phyloP scores from a whole-genome alignment of 768 basidiomycete species.

The Pisolithus sp. region DNA sequence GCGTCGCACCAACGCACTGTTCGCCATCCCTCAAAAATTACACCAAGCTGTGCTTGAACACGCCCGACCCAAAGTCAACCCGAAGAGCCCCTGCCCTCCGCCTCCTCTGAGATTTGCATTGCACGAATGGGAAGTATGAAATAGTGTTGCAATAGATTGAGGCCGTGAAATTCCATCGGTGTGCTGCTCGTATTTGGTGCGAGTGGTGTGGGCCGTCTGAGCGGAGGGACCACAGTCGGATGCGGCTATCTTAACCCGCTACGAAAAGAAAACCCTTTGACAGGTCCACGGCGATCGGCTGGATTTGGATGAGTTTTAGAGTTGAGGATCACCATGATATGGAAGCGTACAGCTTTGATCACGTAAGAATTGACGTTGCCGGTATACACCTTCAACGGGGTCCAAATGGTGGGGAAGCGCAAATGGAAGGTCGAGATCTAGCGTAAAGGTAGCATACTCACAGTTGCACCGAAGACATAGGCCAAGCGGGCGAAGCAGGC shows the following conservation, averaged over 20 bases:
- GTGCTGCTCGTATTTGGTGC: constrained; percentile 5
- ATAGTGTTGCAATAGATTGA: constrained; percentile 21
- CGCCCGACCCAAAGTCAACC: constrained; percentile 39
- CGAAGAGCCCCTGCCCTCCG: constrained; percentile 41
- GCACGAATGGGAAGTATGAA: constrained; percentile 37
- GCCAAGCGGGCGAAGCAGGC: background rate
- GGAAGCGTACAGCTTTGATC: constrained; percentile 41
- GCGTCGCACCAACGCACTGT: background rate
- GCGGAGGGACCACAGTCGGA: constrained; percentile 65
- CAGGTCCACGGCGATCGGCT: constrained; percentile 62
- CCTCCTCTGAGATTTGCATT: constrained; percentile 45
- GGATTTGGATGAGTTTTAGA: constrained; percentile 3
- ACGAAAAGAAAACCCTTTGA: constrained; percentile 56
- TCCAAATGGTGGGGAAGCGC: constrained; percentile 40
- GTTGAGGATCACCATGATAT: background rate
- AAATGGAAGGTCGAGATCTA: constrained; percentile 61
- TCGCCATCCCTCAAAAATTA: background rate
- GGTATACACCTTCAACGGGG: constrained; percentile 41
- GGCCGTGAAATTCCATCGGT: constrained; percentile 13
- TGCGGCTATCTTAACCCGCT: constrained; percentile 56
- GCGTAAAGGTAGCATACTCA: background rate
- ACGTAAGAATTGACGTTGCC: constrained; percentile 57
- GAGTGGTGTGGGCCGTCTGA: constrained; percentile 36
- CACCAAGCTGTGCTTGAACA: constrained; percentile 42
- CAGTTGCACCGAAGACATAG: background rate